Evolutionary conservation across 495 filamentous ascomycete species (phyloP).

Genomic region (Aspergillus asperescens): DNA sequence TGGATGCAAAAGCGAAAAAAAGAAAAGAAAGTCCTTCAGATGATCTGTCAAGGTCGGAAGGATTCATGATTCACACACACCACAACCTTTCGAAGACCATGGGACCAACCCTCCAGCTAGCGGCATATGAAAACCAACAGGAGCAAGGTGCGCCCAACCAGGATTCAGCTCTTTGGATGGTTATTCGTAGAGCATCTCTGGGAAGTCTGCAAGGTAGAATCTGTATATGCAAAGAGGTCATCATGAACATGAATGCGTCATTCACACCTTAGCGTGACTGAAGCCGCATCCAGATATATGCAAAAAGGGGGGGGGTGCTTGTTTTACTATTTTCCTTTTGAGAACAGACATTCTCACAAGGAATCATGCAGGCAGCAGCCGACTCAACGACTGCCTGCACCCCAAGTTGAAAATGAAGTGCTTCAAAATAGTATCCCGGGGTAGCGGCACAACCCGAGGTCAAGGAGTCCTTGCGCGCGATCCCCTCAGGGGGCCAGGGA

Average conservation of each 20-base stretch:
- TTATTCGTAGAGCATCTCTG: not conserved
- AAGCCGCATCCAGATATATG: not conserved
- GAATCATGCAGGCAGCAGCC: not conserved
- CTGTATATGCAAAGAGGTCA: not conserved
- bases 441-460: not conserved
- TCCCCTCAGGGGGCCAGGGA: too few species aligned
- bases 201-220: not conserved
- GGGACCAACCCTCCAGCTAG: not conserved
- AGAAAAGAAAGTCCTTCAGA: not conserved
- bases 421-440: not conserved
- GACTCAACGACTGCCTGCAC: not conserved
- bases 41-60: not conserved
- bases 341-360: not conserved
- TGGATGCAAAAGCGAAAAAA: conserved; percentile 2
- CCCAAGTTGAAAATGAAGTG: not conserved
- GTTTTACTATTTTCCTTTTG: not conserved
- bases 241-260: not conserved
- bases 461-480: too few species aligned
- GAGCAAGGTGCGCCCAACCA: not conserved
- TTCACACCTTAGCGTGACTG: not conserved
- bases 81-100: not conserved
- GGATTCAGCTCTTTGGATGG: not conserved
- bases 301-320: not conserved
- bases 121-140: not conserved
- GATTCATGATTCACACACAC: not conserved